Percentiles rank a stretch among this genome's conserved stretches.
Conservation (phyloP, 345 rosid species). For the Ricinus communis region DNA sequence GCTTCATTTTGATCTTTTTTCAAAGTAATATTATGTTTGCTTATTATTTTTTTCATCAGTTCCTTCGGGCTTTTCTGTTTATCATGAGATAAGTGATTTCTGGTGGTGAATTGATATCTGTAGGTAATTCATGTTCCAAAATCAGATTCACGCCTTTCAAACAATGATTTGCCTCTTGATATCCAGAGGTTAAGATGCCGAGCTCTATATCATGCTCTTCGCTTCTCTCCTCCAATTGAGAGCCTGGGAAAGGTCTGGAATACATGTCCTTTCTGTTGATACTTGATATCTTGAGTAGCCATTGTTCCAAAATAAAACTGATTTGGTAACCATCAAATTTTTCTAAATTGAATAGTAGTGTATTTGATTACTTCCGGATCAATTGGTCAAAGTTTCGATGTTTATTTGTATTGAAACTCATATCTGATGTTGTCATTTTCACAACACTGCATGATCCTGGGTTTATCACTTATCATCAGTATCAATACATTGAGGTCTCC, state of each 20-base stretch:
- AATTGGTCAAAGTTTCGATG: not conserved
- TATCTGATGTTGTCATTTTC: conserved; percentile 6
- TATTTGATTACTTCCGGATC: not conserved
- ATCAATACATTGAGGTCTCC: conserved; percentile 81
- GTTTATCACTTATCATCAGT: conserved; percentile 27
- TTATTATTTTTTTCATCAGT: conserved; percentile 3
- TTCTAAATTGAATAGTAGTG: not conserved
- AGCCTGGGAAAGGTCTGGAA: conserved; percentile 74
- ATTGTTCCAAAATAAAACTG: not conserved
- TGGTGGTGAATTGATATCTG: conserved; percentile 16
- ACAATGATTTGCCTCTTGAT: conserved; percentile 81
- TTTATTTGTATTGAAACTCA: conserved; percentile 8
- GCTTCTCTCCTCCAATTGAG: conserved; percentile 74
- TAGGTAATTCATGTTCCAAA: conserved; percentile 87
- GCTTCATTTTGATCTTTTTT: not conserved
- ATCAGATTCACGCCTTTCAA: conserved; percentile 95
- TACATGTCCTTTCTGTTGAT: not conserved
- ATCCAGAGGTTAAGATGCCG: conserved; percentile 92
- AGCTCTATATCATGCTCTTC: conserved; percentile 68
- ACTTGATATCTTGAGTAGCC: not conserved
- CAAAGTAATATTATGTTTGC: not conserved
- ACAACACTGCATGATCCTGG: conserved; percentile 16
- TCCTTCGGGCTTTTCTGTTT: not conserved
- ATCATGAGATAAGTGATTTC: not conserved
- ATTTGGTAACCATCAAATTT: not conserved